phyloP scores from a whole-genome alignment of 2,329 filamentous ascomycete species.

The Trichoderma koningii region DNA sequence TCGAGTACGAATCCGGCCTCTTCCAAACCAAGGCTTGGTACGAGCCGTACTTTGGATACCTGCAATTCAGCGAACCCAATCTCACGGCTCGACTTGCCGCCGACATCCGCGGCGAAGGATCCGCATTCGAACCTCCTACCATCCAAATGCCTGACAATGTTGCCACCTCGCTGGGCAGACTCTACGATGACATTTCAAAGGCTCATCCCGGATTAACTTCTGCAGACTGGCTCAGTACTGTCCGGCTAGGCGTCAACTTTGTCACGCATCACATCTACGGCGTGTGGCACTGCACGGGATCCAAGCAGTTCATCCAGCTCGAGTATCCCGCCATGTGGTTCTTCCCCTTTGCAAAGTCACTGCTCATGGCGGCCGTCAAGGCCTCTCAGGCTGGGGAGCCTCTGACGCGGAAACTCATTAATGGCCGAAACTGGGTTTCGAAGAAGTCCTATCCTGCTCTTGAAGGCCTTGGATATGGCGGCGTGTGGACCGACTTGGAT shows the following conservation, averaged over 20 bases:
- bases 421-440: slow-evolving; percentile 38
- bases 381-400: slow-evolving; percentile 32
- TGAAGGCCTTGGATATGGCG: slow-evolving; percentile 32
- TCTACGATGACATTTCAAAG: slow-evolving; percentile 38
- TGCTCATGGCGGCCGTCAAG: slow-evolving; percentile 37
- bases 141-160: slow-evolving; percentile 41
- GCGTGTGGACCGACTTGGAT: slow-evolving; percentile 32
- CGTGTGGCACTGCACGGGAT: slow-evolving; percentile 45
- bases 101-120: slow-evolving; percentile 35
- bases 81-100: slow-evolving; percentile 32
- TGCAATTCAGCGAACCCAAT: slow-evolving; percentile 37
- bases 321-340: slow-evolving; percentile 46
- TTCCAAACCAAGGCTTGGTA: slow-evolving; percentile 46
- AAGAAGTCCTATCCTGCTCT: slow-evolving; percentile 29
- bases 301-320: slow-evolving; percentile 38
- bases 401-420: slow-evolving; percentile 36
- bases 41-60: slow-evolving; percentile 40
- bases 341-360: slow-evolving; percentile 38
- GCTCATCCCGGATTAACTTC: slow-evolving; percentile 35
- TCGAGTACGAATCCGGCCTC: slow-evolving; percentile 46
- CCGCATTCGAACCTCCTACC: slow-evolving; percentile 36
- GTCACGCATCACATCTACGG: slow-evolving; percentile 42
- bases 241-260: slow-evolving; percentile 43
- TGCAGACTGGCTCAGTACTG: slow-evolving; percentile 38
- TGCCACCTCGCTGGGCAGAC: slow-evolving; percentile 35